Evolutionary conservation across 2,329 filamentous ascomycete genomes (phyloP), one percentile per base, ranked within the genome.

Genomic region (Akanthomyces dipterigenus): DNA sequence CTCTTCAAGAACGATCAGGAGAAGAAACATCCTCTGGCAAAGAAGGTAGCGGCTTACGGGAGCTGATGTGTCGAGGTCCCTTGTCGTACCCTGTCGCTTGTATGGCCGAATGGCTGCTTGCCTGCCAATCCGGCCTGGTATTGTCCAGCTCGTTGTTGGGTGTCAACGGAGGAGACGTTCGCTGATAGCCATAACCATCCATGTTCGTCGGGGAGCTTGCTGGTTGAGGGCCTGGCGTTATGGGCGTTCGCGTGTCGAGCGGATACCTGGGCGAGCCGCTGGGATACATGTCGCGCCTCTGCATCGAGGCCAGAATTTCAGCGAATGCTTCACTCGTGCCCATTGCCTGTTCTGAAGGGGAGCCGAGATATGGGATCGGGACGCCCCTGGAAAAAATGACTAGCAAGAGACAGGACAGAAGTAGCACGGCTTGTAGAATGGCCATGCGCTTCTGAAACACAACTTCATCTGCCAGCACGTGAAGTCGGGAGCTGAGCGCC

Each of bases 381-480:
- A 79, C 74, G 18, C 82, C 79, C 26, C 84, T 77, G 14, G 83
- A 86, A 71, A 98, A 97, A 42, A 98, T 87, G 24, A 97, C 90
- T 1, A 99, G 81, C 0, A 90, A 87, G 11, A 99, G 84, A 67
- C 92, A 96, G 50, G 93, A 86, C 0, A 98, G 83, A 6, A 98
- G 83, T 9, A 99, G 82, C 5, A 96, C 85, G 50, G 90, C 92
- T 73, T 98, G 95, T 38, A 96, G 84, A 62, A 98, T 95, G 5
- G 90, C 90, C 86, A 98, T 96, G 63, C 93, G 85, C 75, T 97
- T 97, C 75, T 89, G 87, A 67, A 89, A 89, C 40, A 88, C 83
- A 26, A 98, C 85, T 74, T 99, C 95, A 69, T 98, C 93, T n/a
- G 93, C 93, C 12, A 99, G 82, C 36, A 98, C 81, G 62, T 90